phyloP scores from a whole-genome alignment of 2,329 filamentous ascomycete genomes.

The Paecilomyces sp. region DNA sequence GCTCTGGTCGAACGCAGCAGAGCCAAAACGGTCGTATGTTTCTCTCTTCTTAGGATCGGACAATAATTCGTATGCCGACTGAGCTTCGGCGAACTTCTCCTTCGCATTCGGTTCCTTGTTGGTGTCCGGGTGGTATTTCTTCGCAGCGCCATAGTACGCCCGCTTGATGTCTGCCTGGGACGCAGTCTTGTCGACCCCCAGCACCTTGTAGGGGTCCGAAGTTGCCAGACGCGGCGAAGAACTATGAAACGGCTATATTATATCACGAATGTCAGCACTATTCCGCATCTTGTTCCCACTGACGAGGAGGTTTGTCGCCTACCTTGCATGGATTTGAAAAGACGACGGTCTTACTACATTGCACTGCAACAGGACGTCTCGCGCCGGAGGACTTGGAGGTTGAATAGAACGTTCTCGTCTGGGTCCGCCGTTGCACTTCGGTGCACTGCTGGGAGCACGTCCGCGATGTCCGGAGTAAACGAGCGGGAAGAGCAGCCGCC shows the following conservation, averaged over 20 bases:
- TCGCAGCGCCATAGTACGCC: slow-evolving; percentile 93
- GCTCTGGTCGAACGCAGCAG: slow-evolving; percentile 61
- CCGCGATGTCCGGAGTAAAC: slow-evolving; percentile 34
- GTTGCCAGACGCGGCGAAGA: slow-evolving; percentile 56
- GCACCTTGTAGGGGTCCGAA: slow-evolving; percentile 77
- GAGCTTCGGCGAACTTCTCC: slow-evolving; percentile 88
- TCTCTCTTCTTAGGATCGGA: slow-evolving; percentile 90
- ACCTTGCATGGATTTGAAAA: neutral
- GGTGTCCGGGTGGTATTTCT: slow-evolving; percentile 96
- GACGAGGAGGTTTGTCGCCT: neutral
- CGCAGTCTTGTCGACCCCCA: slow-evolving; percentile 79
- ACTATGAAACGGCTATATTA: slow-evolving; percentile 36
- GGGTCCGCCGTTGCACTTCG: slow-evolving; percentile 18
- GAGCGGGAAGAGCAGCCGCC: slow-evolving; percentile 34
- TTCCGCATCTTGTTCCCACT: neutral
- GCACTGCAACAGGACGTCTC: slow-evolving; percentile 16
- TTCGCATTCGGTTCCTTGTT: slow-evolving; percentile 94
- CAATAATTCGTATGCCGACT: slow-evolving; percentile 87
- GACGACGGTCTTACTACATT: neutral
- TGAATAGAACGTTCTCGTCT: slow-evolving; percentile 30
- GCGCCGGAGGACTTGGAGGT: slow-evolving; percentile 16
- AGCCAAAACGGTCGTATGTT: slow-evolving; percentile 83
- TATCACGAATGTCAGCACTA: neutral
- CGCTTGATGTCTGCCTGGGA: slow-evolving; percentile 89
- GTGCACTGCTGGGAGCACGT: slow-evolving; percentile 29